A percentile compares a stretch with the other conserved stretches of the same genome.
Conservation (phyloP, 768 basidiomycete genomes). For the Cystofilobasidium ferigula region DNA sequence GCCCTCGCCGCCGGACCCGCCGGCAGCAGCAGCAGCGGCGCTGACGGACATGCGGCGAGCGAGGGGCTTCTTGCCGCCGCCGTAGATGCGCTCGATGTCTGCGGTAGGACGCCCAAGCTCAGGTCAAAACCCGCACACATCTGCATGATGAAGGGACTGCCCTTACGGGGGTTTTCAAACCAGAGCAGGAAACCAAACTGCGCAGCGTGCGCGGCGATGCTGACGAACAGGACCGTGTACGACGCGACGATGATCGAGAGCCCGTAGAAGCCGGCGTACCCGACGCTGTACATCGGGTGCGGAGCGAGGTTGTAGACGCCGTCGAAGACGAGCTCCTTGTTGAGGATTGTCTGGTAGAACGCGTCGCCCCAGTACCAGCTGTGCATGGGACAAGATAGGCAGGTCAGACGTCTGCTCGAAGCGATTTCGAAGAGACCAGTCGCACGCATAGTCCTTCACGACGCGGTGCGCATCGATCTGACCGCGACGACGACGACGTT, state of each 20-base stretch:
- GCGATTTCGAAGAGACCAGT: constrained; percentile 46
- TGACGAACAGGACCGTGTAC: constrained; percentile 65
- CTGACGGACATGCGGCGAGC: constrained; percentile 49
- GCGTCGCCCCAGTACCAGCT: constrained; percentile 30
- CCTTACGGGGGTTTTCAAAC: constrained; percentile 94
- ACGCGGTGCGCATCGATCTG: constrained; percentile 88
- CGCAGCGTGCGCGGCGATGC: constrained; percentile 84
- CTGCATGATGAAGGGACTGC: neutral
- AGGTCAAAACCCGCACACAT: too few relatives aligned
- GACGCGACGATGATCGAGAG: constrained; percentile 80
- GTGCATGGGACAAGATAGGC: neutral
- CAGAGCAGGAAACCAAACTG: constrained; percentile 92
- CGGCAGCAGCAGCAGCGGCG: neutral
- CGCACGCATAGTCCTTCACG: constrained; percentile 97
- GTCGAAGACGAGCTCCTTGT: constrained; percentile 71
- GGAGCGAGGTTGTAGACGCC: constrained; percentile 79
- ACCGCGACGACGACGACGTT: too few relatives aligned
- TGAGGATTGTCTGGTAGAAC: constrained; percentile 37
- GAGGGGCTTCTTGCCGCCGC: constrained; percentile 70
- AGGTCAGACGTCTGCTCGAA: neutral
- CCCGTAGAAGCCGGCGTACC: constrained; percentile 79
- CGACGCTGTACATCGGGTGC: constrained; percentile 44
- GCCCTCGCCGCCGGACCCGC: neutral
- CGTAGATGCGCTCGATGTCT: constrained; percentile 93
- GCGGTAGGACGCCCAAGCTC: neutral